phyloP scores from a whole-genome alignment of 768 basidiomycete species.

The Kwoniella heveanensis region DNA sequence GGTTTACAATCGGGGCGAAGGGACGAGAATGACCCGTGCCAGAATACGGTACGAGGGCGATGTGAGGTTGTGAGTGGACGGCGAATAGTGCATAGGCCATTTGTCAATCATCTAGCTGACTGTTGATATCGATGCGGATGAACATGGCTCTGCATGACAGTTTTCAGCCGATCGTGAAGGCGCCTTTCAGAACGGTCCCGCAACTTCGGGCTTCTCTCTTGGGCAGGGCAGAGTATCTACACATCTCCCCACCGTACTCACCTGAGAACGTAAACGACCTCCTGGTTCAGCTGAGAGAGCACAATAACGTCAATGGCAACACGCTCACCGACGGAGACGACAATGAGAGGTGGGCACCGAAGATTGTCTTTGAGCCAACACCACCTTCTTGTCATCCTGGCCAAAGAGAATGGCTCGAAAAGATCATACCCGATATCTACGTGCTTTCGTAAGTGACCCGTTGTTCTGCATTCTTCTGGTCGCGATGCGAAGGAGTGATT shows the following conservation, averaged over 20 bases:
- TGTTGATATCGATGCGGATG: no score
- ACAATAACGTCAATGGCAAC: not conserved
- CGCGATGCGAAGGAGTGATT: not conserved
- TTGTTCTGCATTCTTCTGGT: not conserved
- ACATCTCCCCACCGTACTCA: slow-evolving; percentile 42
- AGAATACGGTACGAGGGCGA: slow-evolving; percentile 47
- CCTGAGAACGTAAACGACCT: slow-evolving; percentile 32
- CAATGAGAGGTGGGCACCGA: slow-evolving; percentile 33
- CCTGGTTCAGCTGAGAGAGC: slow-evolving; percentile 10
- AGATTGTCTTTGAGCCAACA: slow-evolving; percentile 48
- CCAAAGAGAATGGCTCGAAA: slow-evolving; percentile 40
- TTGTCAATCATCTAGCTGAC: no score
- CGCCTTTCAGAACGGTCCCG: slow-evolving; percentile 25
- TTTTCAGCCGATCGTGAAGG: slow-evolving; percentile 33
- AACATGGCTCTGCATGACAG: slow-evolving; percentile 6
- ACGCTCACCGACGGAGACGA: not conserved
- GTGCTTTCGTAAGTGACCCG: slow-evolving; percentile 42
- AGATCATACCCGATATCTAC: slow-evolving; percentile 19
- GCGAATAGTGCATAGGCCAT: no score
- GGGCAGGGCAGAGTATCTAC: slow-evolving; percentile 36
- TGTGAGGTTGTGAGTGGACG: slow-evolving; percentile 45
- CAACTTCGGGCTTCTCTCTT: slow-evolving; percentile 32
- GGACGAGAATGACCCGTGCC: slow-evolving; percentile 34
- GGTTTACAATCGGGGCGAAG: slow-evolving; percentile 33
- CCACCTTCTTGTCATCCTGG: slow-evolving; percentile 40